Evolutionary conservation across 179 eudicot species (phyloP), one percentile per base, ranked within the genome.

Genomic region (Drosera spatulata): DNA sequence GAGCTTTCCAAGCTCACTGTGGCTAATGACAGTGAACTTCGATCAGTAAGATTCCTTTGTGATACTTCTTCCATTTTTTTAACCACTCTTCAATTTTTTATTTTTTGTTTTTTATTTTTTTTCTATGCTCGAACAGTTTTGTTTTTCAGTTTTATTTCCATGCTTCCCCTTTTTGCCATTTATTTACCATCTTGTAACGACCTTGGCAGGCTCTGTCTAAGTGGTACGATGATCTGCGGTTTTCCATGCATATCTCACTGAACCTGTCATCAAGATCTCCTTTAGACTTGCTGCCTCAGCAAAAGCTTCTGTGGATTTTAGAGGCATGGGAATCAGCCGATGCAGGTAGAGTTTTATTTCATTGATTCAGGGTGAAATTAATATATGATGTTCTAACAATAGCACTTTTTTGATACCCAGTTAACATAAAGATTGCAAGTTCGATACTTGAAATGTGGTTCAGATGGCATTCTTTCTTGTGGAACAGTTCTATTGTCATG

Each of bases 391-490:
- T 3, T 39, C 37, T 65, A 44, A 39, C 60, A 54, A 22, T 56
- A 55, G 46, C 47, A 12, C 41, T 59, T 50, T 58, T 14, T 55
- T 62, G 33, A 39, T 56, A 40, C 63, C 72, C 84, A 84, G 89
- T 74, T 53, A 58, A 51, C 49, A 48, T 61, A 43, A 81, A 79
- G 66, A 39, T 89, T 66, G 62, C 86, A 46, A 77, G 81, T 71
- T 79, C 79, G 56, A 65, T 79, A 60, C 79, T 82, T 62, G 97
- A 85, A 69, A 79, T 85, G 82, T 93, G 99, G 99, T 85, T 75
- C 68, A 84, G 80, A 45, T 93, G 99, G 99, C 99, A 89, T 75
- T 77, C 80, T 56, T 77, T 79, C 59, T 67, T 89, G 82, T 89
- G 99, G 97, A 77, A 61, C 53, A 56, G 57, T 56, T 59, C 70